phyloP scores from a whole-genome alignment of 805 yeast species.

The Hanseniaspora vineae region DNA sequence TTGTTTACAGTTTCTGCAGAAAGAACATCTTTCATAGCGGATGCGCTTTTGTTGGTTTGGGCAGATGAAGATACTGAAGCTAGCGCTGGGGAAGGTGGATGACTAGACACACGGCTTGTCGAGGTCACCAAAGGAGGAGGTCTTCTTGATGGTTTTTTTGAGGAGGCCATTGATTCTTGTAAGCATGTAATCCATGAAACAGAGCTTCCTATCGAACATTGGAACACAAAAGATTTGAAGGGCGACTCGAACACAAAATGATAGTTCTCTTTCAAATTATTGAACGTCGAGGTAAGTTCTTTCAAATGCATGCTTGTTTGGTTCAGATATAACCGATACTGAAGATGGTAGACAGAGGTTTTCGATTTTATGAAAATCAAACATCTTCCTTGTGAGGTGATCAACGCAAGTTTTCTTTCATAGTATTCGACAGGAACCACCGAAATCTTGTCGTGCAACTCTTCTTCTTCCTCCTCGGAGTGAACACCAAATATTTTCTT shows the following conservation, averaged over 20 bases:
- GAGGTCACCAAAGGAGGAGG: background rate
- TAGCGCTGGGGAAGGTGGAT: slow-evolving; percentile 1
- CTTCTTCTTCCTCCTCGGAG: background rate
- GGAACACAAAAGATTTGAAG: slow-evolving; percentile 42
- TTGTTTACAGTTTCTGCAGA: too few species aligned
- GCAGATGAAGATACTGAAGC: slow-evolving; percentile 5
- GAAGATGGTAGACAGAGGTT: slow-evolving; percentile 30
- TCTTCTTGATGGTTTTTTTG: slow-evolving; percentile 3
- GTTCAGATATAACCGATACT: slow-evolving; percentile 41
- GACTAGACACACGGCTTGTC: slow-evolving; percentile 1
- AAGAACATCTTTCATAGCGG: too few species aligned
- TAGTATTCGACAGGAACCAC: slow-evolving; percentile 21
- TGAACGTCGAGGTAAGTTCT: slow-evolving; percentile 34
- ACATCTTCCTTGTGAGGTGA: slow-evolving; percentile 54
- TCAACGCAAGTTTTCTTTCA: slow-evolving; percentile 37
- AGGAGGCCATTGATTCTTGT: slow-evolving; percentile 3
- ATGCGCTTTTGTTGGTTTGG: too few species aligned
- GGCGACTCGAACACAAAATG: slow-evolving; percentile 45
- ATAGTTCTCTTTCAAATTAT: slow-evolving; percentile 28
- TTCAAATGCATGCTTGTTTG: slow-evolving; percentile 42
- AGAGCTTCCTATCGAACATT: slow-evolving; percentile 38
- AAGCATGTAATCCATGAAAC: slow-evolving; percentile 40
- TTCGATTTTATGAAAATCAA: slow-evolving; percentile 32
- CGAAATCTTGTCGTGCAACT: background rate
- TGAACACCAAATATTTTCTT: background rate